These are phyloP conservation scores for Blepharisma japonicum DNA, from an alignment of 73 alveolate genomes.

Conservation along the genomic window DNA sequence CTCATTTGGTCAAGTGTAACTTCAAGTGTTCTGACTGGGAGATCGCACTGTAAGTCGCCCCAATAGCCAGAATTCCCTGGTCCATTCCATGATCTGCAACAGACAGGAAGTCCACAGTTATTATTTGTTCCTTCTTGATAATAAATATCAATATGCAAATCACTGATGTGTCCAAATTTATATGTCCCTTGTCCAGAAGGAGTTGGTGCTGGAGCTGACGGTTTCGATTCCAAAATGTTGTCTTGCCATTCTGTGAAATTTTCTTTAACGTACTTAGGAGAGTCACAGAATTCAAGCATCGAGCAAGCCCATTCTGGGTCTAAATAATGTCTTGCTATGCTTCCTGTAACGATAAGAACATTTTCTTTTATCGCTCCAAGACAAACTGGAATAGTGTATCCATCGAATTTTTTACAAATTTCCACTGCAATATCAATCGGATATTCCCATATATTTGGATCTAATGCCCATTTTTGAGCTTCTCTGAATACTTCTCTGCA, in stretches of 20 bases:
- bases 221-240: constrained; percentile 9
- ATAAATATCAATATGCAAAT: constrained; percentile 79
- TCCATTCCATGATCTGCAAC: constrained; percentile 79
- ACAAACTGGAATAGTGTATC: constrained; percentile 12
- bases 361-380: constrained; percentile 19
- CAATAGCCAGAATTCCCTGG: constrained; percentile 52
- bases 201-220: constrained; percentile 25
- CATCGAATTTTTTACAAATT: neutral
- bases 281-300: constrained; percentile 1
- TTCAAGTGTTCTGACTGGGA: constrained; percentile 59
- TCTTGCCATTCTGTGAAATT: constrained; percentile 18
- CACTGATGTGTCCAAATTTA: constrained; percentile 72
- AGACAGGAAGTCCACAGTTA: constrained; percentile 67
- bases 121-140: constrained; percentile 72
- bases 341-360: neutral
- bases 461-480: neutral
- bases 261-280: constrained; percentile 19
- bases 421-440: constrained; percentile 11
- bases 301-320: constrained; percentile 27
- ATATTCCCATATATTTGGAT: neutral
- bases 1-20: constrained; percentile 51
- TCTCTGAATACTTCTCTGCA: neutral
- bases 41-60: constrained; percentile 73
- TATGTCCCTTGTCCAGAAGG: constrained; percentile 39
- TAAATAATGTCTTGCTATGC: neutral